These are phyloP conservation scores for Halophytophthora batemanensis DNA, from an alignment of 352 stramenopile species.

Conservation along the genomic window DNA sequence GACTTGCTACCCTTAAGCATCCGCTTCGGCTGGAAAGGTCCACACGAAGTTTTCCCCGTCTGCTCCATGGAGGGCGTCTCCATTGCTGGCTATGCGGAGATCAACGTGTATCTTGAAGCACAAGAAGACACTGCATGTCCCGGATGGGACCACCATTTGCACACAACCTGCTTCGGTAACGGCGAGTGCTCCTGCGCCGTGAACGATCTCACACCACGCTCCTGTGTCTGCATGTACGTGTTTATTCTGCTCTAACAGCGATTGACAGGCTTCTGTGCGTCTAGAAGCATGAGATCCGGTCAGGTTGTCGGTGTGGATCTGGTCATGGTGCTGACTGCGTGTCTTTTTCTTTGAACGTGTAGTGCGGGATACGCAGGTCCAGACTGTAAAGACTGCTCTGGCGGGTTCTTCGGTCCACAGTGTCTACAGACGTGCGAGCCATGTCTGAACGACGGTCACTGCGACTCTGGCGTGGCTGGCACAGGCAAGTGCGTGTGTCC, in stretches of 20 bases:
- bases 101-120: conserved; percentile 80
- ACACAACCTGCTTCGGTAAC: conserved; percentile 53
- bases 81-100: conserved; percentile 66
- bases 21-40: conserved; percentile 56
- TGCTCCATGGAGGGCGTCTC: conserved; percentile 82
- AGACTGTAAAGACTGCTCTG: conserved; percentile 65
- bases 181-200: conserved; percentile 66
- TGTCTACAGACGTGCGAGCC: conserved; percentile 63
- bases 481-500: conserved; percentile 67
- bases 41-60: conserved; percentile 46
- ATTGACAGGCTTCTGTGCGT: not conserved
- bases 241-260: not conserved
- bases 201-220: conserved; percentile 57
- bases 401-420: conserved; percentile 48
- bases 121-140: conserved; percentile 77
- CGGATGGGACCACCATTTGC: conserved; percentile 58
- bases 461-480: conserved; percentile 57
- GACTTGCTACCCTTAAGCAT: conserved; percentile 45
- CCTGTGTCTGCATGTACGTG: conserved; percentile 73
- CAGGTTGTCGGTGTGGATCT: not conserved
- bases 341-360: conserved; percentile 3
- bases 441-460: conserved; percentile 74
- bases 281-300: too few relatives aligned
- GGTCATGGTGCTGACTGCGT: not conserved
- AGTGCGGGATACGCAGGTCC: conserved; percentile 59